Conservation (phyloP, 169 alveolate genomes). For the Amoebophrya sp. region DNA sequence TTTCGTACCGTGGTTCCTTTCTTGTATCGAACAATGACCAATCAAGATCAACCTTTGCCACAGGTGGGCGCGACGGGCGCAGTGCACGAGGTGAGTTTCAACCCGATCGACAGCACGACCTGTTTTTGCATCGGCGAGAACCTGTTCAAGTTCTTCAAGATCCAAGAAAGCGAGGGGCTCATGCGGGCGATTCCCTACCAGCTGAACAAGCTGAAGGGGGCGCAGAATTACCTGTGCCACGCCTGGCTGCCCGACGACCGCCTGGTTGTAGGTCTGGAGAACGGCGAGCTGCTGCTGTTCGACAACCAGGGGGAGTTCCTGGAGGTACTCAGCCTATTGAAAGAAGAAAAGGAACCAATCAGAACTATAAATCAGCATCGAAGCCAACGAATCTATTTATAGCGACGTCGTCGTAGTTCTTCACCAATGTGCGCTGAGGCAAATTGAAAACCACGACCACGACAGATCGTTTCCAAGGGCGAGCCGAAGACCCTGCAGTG, state of each 20-base stretch:
- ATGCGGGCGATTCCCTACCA: neutral
- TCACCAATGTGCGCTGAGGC: no score
- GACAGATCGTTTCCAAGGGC: neutral
- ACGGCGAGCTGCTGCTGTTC: slow-evolving; percentile 42
- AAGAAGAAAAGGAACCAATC: no score
- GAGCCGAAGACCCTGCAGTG: slow-evolving; percentile 43
- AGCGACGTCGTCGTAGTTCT: no score
- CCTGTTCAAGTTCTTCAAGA: slow-evolving; percentile 39
- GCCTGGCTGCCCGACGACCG: slow-evolving; percentile 57
- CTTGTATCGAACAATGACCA: no score
- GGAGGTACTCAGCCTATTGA: slow-evolving; percentile 41
- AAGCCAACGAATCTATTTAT: no score
- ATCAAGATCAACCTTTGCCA: no score
- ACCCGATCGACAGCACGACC: slow-evolving; percentile 20
- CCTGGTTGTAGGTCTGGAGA: slow-evolving; percentile 54
- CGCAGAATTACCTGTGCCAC: slow-evolving; percentile 44
- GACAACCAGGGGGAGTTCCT: slow-evolving; percentile 52
- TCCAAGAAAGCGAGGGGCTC: neutral
- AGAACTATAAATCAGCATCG: no score
- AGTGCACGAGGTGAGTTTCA: neutral
- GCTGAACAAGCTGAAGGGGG: neutral
- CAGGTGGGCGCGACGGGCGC: neutral
- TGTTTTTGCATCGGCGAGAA: slow-evolving; percentile 41
- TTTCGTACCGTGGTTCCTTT: no score
- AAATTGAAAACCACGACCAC: no score